A percentile compares a stretch with the other conserved stretches of the same genome.
Evolutionary conservation across 257 asterid species (phyloP).

Genomic region (Voacanga thouarsii): DNA sequence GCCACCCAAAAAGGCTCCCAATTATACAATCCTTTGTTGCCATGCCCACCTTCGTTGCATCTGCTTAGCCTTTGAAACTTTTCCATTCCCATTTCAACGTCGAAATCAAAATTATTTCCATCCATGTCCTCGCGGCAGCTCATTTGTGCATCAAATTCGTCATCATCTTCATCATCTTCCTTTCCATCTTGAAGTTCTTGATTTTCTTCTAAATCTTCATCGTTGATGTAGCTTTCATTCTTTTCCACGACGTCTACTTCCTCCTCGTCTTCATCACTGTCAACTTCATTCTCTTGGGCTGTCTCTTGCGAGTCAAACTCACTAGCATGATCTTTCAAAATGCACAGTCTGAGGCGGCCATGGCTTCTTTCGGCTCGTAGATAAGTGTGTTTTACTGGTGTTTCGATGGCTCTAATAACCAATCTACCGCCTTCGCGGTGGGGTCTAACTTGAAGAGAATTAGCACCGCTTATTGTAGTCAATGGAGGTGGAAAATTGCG

Average conservation of each 20-base stretch:
- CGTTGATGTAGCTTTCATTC: constrained; percentile 13
- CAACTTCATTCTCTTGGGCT: constrained; percentile 5
- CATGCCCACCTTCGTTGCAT: constrained; percentile 58
- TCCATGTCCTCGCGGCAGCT: constrained; percentile 20
- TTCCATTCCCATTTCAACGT: constrained; percentile 49
- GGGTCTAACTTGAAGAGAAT: constrained; percentile 51
- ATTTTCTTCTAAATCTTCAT: constrained; percentile 16
- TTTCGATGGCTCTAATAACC: constrained; percentile 63
- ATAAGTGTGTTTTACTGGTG: constrained; percentile 45
- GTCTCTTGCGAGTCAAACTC: constrained; percentile 15
- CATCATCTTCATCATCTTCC: constrained; percentile 29
- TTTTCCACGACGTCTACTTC: not conserved
- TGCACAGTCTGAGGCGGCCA: constrained; percentile 67
- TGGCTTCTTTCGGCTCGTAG: constrained; percentile 65
- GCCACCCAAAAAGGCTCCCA: constrained; percentile 61
- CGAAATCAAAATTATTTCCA: constrained; percentile 28
- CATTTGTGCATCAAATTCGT: constrained; percentile 11
- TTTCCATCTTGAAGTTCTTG: constrained; percentile 11
- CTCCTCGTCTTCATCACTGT: constrained; percentile 13
- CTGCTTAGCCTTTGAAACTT: constrained; percentile 44
- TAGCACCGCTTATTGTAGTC: constrained; percentile 65
- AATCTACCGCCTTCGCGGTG: constrained; percentile 65
- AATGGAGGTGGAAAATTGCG: constrained; percentile 83
- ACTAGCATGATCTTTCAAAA: constrained; percentile 15
- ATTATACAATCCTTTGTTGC: constrained; percentile 41